phyloP scores from a whole-genome alignment of 371 early-diverging fungal species.

The Mucor sp. region DNA sequence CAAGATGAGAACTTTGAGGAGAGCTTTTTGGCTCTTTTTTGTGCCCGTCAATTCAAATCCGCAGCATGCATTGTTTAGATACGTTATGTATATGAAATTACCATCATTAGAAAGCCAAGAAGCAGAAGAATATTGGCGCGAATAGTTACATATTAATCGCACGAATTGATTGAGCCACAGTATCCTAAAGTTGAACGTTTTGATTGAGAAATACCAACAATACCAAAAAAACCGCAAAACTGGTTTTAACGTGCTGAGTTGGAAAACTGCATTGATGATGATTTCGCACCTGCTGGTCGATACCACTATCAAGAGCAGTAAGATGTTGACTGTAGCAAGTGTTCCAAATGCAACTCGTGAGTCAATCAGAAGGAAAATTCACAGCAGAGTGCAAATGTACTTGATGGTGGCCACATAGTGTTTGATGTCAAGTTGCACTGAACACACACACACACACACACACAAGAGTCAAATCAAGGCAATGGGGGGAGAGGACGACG shows the following conservation, averaged over 20 bases:
- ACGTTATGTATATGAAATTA: not conserved
- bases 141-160: not conserved
- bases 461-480: not conserved
- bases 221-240: not conserved
- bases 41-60: not conserved
- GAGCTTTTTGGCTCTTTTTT: not conserved
- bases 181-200: not conserved
- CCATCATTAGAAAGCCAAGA: not conserved
- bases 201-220: not conserved
- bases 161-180: not conserved
- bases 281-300: no score
- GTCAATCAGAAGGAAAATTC: not conserved
- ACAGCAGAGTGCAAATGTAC: not conserved
- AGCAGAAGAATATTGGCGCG: not conserved
- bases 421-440: not conserved
- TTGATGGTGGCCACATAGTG: not conserved
- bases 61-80: not conserved
- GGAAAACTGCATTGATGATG: not conserved
- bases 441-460: no score
- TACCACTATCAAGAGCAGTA: not conserved
- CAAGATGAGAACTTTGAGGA: not conserved
- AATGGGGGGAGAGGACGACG: not conserved
- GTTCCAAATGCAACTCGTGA: not conserved
- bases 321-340: not conserved
- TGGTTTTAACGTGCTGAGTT: not conserved